Evolutionary conservation across 2,329 filamentous ascomycete genomes (phyloP).

Genomic region (Aspergillus tamarii): DNA sequence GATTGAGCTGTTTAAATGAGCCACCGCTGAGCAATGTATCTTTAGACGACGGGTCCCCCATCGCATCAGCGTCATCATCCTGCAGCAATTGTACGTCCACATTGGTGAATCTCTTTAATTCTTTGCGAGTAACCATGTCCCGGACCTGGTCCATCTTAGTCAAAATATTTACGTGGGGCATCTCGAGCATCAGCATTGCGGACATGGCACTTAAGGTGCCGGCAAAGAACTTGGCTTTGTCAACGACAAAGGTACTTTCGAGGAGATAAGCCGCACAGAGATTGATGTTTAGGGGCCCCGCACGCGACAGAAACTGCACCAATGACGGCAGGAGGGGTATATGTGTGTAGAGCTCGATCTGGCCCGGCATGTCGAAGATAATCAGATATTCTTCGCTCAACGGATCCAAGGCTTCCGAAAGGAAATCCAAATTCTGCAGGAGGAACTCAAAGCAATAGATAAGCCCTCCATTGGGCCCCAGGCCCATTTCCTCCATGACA

Average conservation of each 20-base stretch:
- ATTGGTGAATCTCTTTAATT: constrained; percentile 86
- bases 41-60: constrained; percentile 65
- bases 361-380: constrained; percentile 97
- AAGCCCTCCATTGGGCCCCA: constrained; percentile 88
- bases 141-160: constrained; percentile 98
- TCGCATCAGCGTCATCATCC: constrained; percentile 59
- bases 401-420: constrained; percentile 80
- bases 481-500: constrained; percentile 91
- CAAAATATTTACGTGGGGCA: constrained; percentile 93
- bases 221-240: constrained; percentile 96
- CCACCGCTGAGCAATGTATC: constrained; percentile 76
- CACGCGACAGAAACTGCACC: constrained; percentile 76
- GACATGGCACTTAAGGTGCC: constrained; percentile 96
- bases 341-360: constrained; percentile 98
- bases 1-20: constrained; percentile 81
- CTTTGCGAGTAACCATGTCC: constrained; percentile 81
- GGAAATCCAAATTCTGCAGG: constrained; percentile 89
- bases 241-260: constrained; percentile 92
- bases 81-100: constrained; percentile 82
- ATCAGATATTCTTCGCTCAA: constrained; percentile 95
- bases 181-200: constrained; percentile 97
- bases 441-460: constrained; percentile 98
- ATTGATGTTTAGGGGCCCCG: constrained; percentile 82
- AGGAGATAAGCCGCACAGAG: constrained; percentile 93
- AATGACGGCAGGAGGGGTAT: constrained; percentile 88